phyloP scores from a whole-genome alignment of 129 eudicot species.

The Centrapalus pauciflorus region DNA sequence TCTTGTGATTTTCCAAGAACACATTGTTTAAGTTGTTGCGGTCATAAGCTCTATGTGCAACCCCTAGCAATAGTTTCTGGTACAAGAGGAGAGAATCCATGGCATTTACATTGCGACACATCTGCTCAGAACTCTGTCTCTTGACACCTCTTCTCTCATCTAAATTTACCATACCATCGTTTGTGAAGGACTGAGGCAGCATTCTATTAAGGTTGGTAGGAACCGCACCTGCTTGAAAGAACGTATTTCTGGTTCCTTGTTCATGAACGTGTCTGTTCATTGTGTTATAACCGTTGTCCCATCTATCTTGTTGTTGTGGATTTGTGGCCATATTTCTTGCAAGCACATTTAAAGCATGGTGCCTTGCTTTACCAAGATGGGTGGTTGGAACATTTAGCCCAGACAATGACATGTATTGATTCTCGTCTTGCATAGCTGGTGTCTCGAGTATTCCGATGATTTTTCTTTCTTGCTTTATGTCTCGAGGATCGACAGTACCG shows the following conservation, averaged over 20 bases:
- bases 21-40: slow-evolving; percentile 12
- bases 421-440: slow-evolving; percentile 14
- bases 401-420: not conserved
- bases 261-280: slow-evolving; percentile 15
- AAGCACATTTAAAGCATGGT: slow-evolving; percentile 39
- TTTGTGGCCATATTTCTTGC: slow-evolving; percentile 40
- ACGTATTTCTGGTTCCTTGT: slow-evolving; percentile 10
- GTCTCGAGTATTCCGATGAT: slow-evolving; percentile 6
- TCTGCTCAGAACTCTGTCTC: slow-evolving; percentile 32
- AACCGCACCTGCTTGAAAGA: slow-evolving; percentile 19
- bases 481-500: slow-evolving; percentile 23
- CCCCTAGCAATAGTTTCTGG: slow-evolving; percentile 25
- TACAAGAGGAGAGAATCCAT: slow-evolving; percentile 31
- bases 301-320: slow-evolving; percentile 25
- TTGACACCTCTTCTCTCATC: slow-evolving; percentile 45
- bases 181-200: slow-evolving; percentile 12
- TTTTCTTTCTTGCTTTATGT: slow-evolving; percentile 11
- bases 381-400: slow-evolving; percentile 5
- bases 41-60: slow-evolving; percentile 3
- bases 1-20: slow-evolving; percentile 43
- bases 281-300: slow-evolving; percentile 4
- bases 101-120: slow-evolving; percentile 9
- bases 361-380: slow-evolving; percentile 17
- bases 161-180: slow-evolving; percentile 2
- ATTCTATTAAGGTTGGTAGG: slow-evolving; percentile 2